These are phyloP conservation scores for Yamadazyma sp. DNA, from an alignment of 1,139 yeast genomes.

Conservation along the genomic window DNA sequence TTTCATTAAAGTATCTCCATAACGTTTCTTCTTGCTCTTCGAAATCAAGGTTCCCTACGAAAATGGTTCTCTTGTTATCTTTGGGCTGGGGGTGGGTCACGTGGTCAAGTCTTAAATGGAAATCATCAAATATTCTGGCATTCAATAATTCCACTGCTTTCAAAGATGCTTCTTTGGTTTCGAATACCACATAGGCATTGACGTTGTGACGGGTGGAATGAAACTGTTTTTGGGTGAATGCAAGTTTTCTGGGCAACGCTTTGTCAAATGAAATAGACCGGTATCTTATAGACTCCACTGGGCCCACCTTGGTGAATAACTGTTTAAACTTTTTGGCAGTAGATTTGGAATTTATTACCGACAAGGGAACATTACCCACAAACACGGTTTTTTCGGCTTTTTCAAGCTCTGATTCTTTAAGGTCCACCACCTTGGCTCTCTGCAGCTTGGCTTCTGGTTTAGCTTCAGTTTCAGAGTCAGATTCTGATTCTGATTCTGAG, in stretches of 20 bases:
- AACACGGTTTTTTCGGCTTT: conserved; percentile 89
- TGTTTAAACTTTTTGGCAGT: conserved; percentile 64
- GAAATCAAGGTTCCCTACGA: conserved; percentile 92
- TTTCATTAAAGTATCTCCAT: conserved; percentile 73
- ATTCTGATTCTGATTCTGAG: conserved; percentile 4
- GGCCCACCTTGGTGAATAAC: conserved; percentile 57
- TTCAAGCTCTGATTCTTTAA: conserved; percentile 69
- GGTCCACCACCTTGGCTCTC: conserved; percentile 41
- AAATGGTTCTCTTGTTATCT: conserved; percentile 80
- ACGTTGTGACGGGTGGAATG: conserved; percentile 78
- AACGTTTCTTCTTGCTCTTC: conserved; percentile 88
- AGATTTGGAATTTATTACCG: conserved; percentile 64
- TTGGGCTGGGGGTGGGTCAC: conserved; percentile 87
- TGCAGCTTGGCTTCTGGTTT: conserved; percentile 19
- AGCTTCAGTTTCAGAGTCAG: conserved; percentile 12
- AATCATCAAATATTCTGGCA: conserved; percentile 64
- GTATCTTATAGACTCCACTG: conserved; percentile 75
- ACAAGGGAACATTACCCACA: conserved; percentile 78
- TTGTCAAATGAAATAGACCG: conserved; percentile 91
- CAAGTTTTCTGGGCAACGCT: conserved; percentile 87
- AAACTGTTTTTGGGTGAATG: conserved; percentile 77
- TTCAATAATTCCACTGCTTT: conserved; percentile 58
- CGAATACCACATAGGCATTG: conserved; percentile 85
- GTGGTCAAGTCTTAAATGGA: conserved; percentile 88
- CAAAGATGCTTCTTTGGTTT: conserved; percentile 50